These are phyloP conservation scores for Cadophora sp. DNA, from an alignment of 2,329 filamentous ascomycete genomes.

Conservation along the genomic window DNA sequence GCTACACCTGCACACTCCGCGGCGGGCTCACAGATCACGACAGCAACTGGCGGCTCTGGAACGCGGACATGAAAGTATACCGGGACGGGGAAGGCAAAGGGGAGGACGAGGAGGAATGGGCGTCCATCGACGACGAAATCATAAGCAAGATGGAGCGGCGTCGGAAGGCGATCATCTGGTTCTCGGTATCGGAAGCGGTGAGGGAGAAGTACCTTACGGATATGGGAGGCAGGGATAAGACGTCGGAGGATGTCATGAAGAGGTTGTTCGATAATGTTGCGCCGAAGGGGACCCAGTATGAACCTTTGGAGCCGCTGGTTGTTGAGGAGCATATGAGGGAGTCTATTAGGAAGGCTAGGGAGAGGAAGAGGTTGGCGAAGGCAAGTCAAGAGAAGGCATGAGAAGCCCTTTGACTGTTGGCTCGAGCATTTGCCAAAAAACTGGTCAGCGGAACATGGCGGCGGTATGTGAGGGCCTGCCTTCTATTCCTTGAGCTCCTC, in stretches of 20 bases:
- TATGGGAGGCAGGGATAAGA: slow-evolving; percentile 24
- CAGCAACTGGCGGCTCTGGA: slow-evolving; percentile 25
- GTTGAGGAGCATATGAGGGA: slow-evolving; percentile 24
- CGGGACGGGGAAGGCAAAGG: slow-evolving; percentile 18
- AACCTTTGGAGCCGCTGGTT: slow-evolving; percentile 16
- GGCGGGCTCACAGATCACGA: slow-evolving; percentile 20
- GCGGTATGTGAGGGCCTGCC: no score
- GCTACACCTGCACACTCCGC: slow-evolving; percentile 21
- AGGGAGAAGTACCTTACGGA: slow-evolving; percentile 21
- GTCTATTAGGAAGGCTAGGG: slow-evolving; percentile 11
- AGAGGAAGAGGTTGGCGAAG: slow-evolving; percentile 11
- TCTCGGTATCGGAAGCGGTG: slow-evolving; percentile 19
- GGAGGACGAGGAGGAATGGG: slow-evolving; percentile 21
- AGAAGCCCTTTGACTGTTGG: not conserved
- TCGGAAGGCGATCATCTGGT: slow-evolving; percentile 24
- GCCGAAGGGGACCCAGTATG: slow-evolving; percentile 17
- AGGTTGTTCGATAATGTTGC: slow-evolving; percentile 22
- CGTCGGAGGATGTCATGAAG: slow-evolving; percentile 21
- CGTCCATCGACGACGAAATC: slow-evolving; percentile 23
- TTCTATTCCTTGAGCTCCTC: no score
- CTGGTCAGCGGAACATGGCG: no score
- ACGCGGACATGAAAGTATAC: slow-evolving; percentile 26
- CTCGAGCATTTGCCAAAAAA: no score
- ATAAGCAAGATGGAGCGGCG: slow-evolving; percentile 22
- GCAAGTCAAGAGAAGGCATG: not conserved